A percentile compares a stretch with the other conserved stretches of the same genome.
phyloP scores from a whole-genome alignment of 2,329 filamentous ascomycete species.

The Calycina herbarum region DNA sequence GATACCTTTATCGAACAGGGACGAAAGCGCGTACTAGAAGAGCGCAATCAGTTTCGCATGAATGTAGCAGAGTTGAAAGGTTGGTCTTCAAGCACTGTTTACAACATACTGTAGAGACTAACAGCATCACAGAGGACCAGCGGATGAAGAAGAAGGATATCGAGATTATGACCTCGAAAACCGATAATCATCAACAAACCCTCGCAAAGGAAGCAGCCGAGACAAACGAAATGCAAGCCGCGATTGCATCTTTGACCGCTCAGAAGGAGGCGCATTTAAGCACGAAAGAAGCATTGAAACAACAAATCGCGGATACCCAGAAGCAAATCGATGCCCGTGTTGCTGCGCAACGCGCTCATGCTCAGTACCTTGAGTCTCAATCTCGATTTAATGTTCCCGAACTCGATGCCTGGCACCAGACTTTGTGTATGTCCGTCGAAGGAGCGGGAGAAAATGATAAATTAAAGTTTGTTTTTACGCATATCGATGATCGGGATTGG shows the following conservation, averaged over 20 bases:
- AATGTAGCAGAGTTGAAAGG: conserved; percentile 88
- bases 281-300: conserved; percentile 56
- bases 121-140: conserved; percentile 71
- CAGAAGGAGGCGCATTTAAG: conserved; percentile 63
- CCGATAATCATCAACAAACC: conserved; percentile 68
- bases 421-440: conserved; percentile 85
- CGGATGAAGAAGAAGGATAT: conserved; percentile 87
- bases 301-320: conserved; percentile 67
- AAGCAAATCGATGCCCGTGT: conserved; percentile 67
- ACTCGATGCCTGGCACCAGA: conserved; percentile 93
- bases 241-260: conserved; percentile 57
- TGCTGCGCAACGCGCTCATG: conserved; percentile 71
- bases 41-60: conserved; percentile 91
- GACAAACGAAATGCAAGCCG: conserved; percentile 69
- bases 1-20: conserved; percentile 93
- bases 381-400: conserved; percentile 88
- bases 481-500: conserved; percentile 84
- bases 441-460: conserved; percentile 81
- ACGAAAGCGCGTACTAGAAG: conserved; percentile 83
- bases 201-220: conserved; percentile 77
- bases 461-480: conserved; percentile 85
- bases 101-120: conserved; percentile 10
- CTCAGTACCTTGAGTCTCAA: conserved; percentile 77
- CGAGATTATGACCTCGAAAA: conserved; percentile 75
- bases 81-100: conserved; percentile 42